Conservation (phyloP, 2,329 filamentous ascomycete species). For the Verticillium nubilum region DNA sequence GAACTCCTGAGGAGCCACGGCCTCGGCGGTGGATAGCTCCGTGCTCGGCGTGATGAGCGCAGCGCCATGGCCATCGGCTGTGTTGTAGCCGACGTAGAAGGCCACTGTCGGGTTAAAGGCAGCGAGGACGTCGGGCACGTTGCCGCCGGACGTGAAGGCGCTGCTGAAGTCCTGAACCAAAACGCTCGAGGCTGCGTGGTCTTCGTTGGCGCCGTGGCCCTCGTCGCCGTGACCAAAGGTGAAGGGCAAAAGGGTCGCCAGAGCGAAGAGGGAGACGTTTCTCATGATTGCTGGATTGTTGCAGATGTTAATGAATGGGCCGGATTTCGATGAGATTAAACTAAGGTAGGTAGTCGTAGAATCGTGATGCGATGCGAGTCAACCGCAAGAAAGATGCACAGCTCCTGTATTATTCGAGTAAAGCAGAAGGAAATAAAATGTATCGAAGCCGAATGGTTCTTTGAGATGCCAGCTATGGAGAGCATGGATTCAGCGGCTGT, state of each 20-base stretch:
- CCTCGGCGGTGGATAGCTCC: constrained; percentile 15
- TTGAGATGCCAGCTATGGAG: no score
- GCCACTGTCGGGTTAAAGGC: constrained; percentile 19
- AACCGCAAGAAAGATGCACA: background rate
- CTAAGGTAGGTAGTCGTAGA: background rate
- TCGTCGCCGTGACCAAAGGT: constrained; percentile 3
- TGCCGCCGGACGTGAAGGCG: constrained; percentile 17
- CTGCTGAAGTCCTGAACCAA: constrained; percentile 18
- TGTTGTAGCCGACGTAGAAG: constrained; percentile 18
- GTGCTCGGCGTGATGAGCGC: constrained; percentile 17
- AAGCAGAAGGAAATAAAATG: background rate
- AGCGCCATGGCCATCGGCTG: constrained; percentile 11
- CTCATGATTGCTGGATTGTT: background rate
- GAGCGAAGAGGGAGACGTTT: background rate
- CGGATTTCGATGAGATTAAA: background rate
- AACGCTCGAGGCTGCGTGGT: constrained; percentile 10
- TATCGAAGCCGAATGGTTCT: no score
- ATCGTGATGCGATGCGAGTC: background rate
- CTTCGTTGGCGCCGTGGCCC: background rate
- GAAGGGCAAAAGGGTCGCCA: constrained; percentile 2
- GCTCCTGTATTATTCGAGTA: background rate
- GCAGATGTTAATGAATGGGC: no score
- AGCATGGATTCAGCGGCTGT: no score
- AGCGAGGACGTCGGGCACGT: constrained; percentile 21
- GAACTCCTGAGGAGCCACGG: constrained; percentile 18